phyloP scores from a whole-genome alignment of 768 basidiomycete genomes.

The Phaffia tasmanica region DNA sequence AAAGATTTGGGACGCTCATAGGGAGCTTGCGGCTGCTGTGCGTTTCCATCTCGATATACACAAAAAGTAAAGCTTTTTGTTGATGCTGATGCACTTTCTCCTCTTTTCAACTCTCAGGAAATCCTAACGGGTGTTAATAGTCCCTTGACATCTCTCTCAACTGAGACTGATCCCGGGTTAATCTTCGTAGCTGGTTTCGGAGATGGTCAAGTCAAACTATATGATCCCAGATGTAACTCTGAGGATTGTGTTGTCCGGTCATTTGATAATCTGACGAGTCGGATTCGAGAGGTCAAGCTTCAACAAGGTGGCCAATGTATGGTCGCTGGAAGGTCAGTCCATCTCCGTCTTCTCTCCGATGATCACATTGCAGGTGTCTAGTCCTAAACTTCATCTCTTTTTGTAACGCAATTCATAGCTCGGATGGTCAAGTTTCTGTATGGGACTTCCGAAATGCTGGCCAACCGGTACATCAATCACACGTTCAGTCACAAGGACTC shows the following conservation, averaged over 20 bases:
- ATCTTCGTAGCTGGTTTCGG: conserved; percentile 84
- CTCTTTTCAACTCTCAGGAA: conserved; percentile 47
- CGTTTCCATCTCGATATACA: conserved; percentile 31
- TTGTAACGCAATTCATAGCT: conserved; percentile 41
- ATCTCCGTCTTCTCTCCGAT: neutral
- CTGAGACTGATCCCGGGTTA: conserved; percentile 62
- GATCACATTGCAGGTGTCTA: neutral
- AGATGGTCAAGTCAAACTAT: conserved; percentile 77
- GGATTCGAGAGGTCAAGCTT: conserved; percentile 84
- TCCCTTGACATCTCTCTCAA: conserved; percentile 72
- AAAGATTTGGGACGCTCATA: conserved; percentile 88
- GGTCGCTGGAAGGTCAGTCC: conserved; percentile 67
- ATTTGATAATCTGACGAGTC: conserved; percentile 66
- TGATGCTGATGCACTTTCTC: neutral
- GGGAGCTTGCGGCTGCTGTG: conserved; percentile 66
- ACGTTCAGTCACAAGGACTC: conserved; percentile 58
- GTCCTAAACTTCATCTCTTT: conserved; percentile 7
- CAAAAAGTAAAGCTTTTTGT: neutral
- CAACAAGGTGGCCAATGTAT: conserved; percentile 59
- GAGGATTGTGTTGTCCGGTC: conserved; percentile 70
- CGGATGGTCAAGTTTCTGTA: conserved; percentile 78
- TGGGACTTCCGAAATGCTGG: conserved; percentile 74
- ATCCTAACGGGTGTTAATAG: conserved; percentile 80
- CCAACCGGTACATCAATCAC: conserved; percentile 51
- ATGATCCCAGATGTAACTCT: conserved; percentile 77